These are phyloP conservation scores for Mycena amicta DNA, from an alignment of 768 basidiomycete species.

Conservation along the genomic window DNA sequence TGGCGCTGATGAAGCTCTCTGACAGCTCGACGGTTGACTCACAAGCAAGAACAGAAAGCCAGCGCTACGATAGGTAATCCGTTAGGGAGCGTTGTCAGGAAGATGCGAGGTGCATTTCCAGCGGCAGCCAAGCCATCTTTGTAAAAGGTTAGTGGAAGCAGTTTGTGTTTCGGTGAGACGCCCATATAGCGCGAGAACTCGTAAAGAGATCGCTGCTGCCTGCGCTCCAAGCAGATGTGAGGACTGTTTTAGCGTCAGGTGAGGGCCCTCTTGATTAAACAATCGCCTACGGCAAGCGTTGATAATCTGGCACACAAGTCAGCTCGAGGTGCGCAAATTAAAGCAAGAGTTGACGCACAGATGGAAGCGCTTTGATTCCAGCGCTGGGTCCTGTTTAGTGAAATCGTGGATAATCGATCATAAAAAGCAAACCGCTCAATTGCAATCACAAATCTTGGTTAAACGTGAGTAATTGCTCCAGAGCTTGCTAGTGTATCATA, in stretches of 20 bases:
- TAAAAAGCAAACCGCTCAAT: slow-evolving; percentile 41
- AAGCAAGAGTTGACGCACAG: slow-evolving; percentile 43
- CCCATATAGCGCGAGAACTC: slow-evolving; percentile 85
- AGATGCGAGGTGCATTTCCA: slow-evolving; percentile 83
- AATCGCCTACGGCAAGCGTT: slow-evolving; percentile 56
- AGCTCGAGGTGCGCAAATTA: background rate
- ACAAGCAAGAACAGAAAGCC: slow-evolving; percentile 66
- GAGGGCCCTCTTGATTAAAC: background rate
- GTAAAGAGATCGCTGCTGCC: slow-evolving; percentile 90
- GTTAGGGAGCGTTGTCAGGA: slow-evolving; percentile 63
- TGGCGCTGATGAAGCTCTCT: too few relatives aligned
- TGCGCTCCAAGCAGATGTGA: slow-evolving; percentile 93
- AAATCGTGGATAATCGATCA: background rate
- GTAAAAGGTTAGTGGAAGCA: too few relatives aligned
- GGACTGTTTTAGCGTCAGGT: slow-evolving; percentile 31
- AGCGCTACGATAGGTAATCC: slow-evolving; percentile 82
- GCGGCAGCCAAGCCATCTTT: slow-evolving; percentile 79
- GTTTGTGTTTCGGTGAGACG: too few relatives aligned
- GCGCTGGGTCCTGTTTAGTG: slow-evolving; percentile 40
- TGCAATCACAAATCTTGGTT: slow-evolving; percentile 76
- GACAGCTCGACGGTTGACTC: too few relatives aligned
- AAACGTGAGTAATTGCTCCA: too few relatives aligned
- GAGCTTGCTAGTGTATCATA: background rate
- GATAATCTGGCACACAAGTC: slow-evolving; percentile 53
- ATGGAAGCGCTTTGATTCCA: slow-evolving; percentile 84